A percentile compares a stretch with the other conserved stretches of the same genome.
Conservation (phyloP, 257 asterid genomes). For the Petunia axillaris region DNA sequence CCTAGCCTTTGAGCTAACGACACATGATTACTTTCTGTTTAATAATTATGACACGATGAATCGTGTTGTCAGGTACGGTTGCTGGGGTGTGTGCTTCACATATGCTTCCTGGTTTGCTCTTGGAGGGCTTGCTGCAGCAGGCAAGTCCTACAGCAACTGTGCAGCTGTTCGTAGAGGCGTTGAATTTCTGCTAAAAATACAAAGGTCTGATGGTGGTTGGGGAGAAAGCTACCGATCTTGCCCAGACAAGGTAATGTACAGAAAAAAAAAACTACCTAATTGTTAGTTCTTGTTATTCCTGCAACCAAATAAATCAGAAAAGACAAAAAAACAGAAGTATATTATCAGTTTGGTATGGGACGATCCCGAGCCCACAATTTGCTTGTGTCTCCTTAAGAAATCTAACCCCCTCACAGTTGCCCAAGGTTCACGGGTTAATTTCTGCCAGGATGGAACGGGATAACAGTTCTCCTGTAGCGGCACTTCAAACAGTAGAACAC, state of each 20-base stretch:
- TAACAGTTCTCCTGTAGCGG: too few relatives aligned
- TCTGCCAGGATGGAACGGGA: too few relatives aligned
- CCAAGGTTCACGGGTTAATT: too few relatives aligned
- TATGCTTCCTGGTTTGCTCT: constrained; percentile 85
- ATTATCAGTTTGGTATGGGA: too few relatives aligned
- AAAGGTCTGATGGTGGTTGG: constrained; percentile 81
- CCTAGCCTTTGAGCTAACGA: background rate
- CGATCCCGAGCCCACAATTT: too few relatives aligned
- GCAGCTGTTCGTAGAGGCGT: constrained; percentile 59
- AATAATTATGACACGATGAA: background rate
- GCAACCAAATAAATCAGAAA: too few relatives aligned
- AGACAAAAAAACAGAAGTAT: too few relatives aligned
- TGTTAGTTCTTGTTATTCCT: too few relatives aligned
- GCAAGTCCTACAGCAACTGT: constrained; percentile 55
- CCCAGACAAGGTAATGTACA: constrained; percentile 58
- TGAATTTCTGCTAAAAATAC: constrained; percentile 58
- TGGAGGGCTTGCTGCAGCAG: constrained; percentile 70
- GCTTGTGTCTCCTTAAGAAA: too few relatives aligned
- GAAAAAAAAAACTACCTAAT: constrained; percentile 21
- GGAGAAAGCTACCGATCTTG: constrained; percentile 87
- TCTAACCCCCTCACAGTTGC: too few relatives aligned
- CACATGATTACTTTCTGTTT: background rate
- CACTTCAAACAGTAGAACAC: too few relatives aligned
- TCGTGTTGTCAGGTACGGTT: constrained; percentile 57
- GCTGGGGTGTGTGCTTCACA: constrained; percentile 85